Evolutionary conservation across 768 basidiomycete species (phyloP), one percentile per base, ranked within the genome.

Genomic region (Pulveroboletus sp.): DNA sequence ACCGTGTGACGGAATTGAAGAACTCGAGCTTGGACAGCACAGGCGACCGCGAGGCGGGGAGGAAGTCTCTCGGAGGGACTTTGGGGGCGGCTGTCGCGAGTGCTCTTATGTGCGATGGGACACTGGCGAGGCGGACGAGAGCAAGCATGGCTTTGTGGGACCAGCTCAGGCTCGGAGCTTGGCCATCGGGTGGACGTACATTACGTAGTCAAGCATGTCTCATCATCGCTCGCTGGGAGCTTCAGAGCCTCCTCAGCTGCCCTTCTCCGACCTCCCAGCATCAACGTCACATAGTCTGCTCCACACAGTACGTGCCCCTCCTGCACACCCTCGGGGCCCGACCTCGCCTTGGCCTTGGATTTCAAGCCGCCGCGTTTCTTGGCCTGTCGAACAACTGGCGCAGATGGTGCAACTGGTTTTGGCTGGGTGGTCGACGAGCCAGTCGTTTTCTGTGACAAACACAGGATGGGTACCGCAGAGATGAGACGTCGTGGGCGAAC

Each of bases 1-100:
- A 74, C 37, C 72, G 73, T 32, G 78, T 79, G 27, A 92, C 81
- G 0, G 88, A 80, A 67, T 91, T 91, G 74, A 92, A 85, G 73
- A 91, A 93, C 43, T 82, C 69, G 33, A 89, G 78, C 47, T 77
- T 80, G 13, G 87, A 66, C 7, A 83, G 81, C 38, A 93, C 79
- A 15, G 85, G 83, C 0, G 85, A 84, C 11, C 63, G 67, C 0
- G 76, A 72, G 17, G 68, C 67, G 4, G 76, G 76, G 15, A 80
- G 59, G 38, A 69, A 64, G 17, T 58, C 30, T 31, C 64, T 55
- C 39, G 47, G 46, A 37, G 59, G 49, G 3, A 51, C 51, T 17
- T 57, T 51, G 5, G 56, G 53, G 0, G 61, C 31, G 0, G 61
- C 43, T 0, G 61, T 59, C 0, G 57, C 54, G 32, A 70, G 43